Evolutionary conservation across 176 grass and related monocot genomes (phyloP).

Genomic region (Carex kokanica): DNA sequence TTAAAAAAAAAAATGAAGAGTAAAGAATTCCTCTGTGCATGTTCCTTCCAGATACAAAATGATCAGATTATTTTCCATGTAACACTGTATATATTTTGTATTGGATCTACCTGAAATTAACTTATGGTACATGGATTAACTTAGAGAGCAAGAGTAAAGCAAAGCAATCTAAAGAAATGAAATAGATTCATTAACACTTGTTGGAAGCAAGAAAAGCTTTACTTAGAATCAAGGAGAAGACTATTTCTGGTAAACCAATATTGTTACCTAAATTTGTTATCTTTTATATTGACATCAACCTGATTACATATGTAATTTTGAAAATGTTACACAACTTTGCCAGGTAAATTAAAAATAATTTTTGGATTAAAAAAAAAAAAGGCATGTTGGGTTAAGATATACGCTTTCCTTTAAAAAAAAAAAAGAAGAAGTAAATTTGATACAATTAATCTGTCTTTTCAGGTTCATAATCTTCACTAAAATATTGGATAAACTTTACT

Average conservation of each 20-base stretch:
- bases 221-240: not conserved
- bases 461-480: not conserved
- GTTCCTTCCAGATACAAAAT: constrained; percentile 37
- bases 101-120: constrained; percentile 34
- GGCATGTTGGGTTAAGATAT: not conserved
- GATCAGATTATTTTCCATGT: constrained; percentile 35
- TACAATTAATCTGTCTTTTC: not conserved
- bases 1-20: not conserved
- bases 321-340: not conserved
- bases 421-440: not conserved
- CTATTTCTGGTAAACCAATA: not conserved
- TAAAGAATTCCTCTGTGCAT: constrained; percentile 32
- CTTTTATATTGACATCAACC: no score
- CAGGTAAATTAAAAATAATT: not conserved
- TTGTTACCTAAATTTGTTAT: not conserved
- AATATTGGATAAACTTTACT: not conserved
- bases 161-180: not conserved
- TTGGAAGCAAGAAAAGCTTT: not conserved
- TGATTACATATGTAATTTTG: not conserved
- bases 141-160: not conserved
- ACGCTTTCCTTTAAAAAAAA: not conserved
- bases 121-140: not conserved
- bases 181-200: not conserved
- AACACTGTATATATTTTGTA: constrained; percentile 19
- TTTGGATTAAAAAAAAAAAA: not conserved